Base-by-base conservation (phyloP, 2,329 filamentous ascomycete species). In the Fusarium abutilonis region DNA sequence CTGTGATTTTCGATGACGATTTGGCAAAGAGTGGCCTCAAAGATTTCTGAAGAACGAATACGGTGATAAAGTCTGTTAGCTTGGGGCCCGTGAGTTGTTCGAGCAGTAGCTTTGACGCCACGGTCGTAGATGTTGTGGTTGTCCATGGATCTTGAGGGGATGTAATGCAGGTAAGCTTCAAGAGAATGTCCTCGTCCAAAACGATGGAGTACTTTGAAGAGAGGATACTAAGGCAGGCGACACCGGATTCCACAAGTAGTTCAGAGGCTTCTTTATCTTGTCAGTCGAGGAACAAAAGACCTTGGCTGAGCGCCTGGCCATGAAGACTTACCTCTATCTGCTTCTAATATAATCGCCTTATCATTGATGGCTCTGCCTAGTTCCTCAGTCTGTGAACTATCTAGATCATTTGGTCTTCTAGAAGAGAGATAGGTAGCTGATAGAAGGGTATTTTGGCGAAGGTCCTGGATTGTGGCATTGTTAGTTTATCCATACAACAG, bases 11-110 rank as follows among this genome's bases (percentile, higher is more conserved):
- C 4, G 85, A 81, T 17, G 80, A 83, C 14, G 83, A 79, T 55
- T 80, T 82, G 26, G 82, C 80, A 77, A 93, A 93, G 6, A 91
- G 77, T 26, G 88, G 88, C 34, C 87, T 87, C 46, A 93, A 80
- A 69, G 87, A 87, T 67, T 78, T 76, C 60, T 83, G 79, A 4
- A 93, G 82, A 52, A 92, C 78, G 35, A 81, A 76, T n/a, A 81
- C 78, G 15, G 82, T 77, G 64, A 87, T 77, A 64, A 86, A 82
- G 4, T 58, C 21, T n/a, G 58, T 23, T 47, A 70, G 17, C 13
- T 41, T 54, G 0, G 56, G 48, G 9, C 23, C 26, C 7, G 55
- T 13, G 6, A 78, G 45, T 2, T 75, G 69, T 2, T 60, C 17
- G 1, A 68, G 39, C 5, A 83, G 60, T 2, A 83, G 59, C 2